A percentile compares a stretch with the other conserved stretches of the same genome.
Conservation (phyloP, 1,284 basidiomycete genomes). For the Athelia sp. region DNA sequence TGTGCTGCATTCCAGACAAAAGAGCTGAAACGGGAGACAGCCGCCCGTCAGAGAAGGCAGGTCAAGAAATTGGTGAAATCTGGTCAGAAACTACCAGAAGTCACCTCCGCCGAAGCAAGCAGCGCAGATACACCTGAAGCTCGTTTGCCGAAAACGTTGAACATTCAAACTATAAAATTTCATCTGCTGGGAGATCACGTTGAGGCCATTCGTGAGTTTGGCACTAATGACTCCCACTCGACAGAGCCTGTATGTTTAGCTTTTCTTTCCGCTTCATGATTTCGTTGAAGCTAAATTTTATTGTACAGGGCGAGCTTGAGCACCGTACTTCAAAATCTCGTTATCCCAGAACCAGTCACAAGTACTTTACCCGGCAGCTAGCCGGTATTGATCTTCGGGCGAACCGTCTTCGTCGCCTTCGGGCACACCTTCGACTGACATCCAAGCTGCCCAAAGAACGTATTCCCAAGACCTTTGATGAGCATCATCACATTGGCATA, state of each 20-base stretch:
- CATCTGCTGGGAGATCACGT: not conserved
- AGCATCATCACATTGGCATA: too few species aligned
- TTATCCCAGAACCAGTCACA: not conserved
- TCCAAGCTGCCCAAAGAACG: too few species aligned
- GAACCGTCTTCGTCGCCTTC: too few species aligned
- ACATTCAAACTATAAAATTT: not conserved
- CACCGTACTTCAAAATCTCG: not conserved
- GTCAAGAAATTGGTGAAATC: not conserved
- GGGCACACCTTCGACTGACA: too few species aligned
- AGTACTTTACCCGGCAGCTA: not conserved
- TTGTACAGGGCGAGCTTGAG: not conserved
- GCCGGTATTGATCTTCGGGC: not conserved
- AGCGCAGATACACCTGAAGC: too few species aligned
- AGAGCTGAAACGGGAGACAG: slow-evolving; percentile 16
- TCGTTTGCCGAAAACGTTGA: not conserved
- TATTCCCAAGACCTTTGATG: too few species aligned
- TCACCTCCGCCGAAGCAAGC: too few species aligned
- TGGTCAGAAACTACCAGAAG: too few species aligned
- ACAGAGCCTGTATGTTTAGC: not conserved
- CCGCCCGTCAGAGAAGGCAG: slow-evolving; percentile 10
- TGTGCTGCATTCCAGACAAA: slow-evolving; percentile 3
- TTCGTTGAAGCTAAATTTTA: not conserved
- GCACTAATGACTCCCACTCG: not conserved
- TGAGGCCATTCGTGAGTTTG: not conserved
- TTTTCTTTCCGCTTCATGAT: not conserved